Percentiles rank a stretch among this genome's conserved stretches.
Evolutionary conservation across 2,329 filamentous ascomycete species (phyloP).

Genomic region (Coniochaeta sp.): DNA sequence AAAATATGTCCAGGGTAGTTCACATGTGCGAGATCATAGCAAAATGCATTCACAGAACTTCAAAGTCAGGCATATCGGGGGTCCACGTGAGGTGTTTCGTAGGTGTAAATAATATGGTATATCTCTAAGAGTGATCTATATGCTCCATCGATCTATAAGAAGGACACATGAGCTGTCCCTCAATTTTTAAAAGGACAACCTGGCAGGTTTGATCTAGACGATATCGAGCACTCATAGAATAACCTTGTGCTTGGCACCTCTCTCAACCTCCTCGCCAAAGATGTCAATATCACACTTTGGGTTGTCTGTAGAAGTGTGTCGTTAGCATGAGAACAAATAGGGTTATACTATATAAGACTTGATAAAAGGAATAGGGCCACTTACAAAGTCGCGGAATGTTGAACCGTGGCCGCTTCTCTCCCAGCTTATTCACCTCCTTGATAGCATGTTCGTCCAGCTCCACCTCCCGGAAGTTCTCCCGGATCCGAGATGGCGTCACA

Average conservation of each 20-base stretch:
- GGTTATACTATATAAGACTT: not conserved
- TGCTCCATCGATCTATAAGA: too few relatives aligned
- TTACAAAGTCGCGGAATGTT: conserved; percentile 36
- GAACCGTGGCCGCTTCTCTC: conserved; percentile 39
- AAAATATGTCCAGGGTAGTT: too few relatives aligned
- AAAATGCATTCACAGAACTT: too few relatives aligned
- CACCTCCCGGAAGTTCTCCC: conserved; percentile 62
- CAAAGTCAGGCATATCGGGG: too few relatives aligned
- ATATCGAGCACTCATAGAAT: conserved; percentile 15
- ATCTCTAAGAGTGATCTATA: too few relatives aligned
- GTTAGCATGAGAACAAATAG: not conserved
- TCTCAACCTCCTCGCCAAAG: conserved; percentile 46
- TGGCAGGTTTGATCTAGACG: too few relatives aligned
- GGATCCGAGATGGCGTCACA: conserved; percentile 60
- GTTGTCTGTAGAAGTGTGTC: conserved; percentile 25
- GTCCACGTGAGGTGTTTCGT: too few relatives aligned
- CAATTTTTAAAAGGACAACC: too few relatives aligned
- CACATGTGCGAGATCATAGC: too few relatives aligned
- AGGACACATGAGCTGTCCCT: too few relatives aligned
- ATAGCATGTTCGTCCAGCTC: conserved; percentile 53
- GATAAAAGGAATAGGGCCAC: conserved; percentile 7
- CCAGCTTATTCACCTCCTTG: conserved; percentile 53
- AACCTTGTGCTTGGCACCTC: conserved; percentile 39
- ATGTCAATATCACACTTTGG: conserved; percentile 51
- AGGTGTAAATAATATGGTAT: too few relatives aligned